Conservation (phyloP, 2,329 filamentous ascomycete genomes). For the Pestalotiopsis sp. region DNA sequence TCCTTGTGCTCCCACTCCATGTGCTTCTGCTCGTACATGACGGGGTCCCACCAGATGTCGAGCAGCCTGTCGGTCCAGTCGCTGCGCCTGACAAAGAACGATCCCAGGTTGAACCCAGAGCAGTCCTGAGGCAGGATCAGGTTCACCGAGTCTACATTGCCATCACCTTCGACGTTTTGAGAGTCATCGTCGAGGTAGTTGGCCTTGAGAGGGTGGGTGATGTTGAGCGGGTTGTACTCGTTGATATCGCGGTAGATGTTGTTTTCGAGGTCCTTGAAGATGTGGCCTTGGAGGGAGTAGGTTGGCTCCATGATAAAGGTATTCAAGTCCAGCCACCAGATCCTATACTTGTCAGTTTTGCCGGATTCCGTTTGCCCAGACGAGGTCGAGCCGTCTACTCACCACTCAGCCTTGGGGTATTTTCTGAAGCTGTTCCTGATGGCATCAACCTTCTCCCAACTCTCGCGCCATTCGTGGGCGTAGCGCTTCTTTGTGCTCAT, state of each 20-base stretch:
- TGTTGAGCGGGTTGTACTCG: constrained; percentile 91
- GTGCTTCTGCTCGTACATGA: constrained; percentile 96
- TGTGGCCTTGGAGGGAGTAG: constrained; percentile 85
- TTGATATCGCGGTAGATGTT: constrained; percentile 95
- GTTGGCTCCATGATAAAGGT: constrained; percentile 97
- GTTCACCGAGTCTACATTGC: constrained; percentile 77
- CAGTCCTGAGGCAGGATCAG: constrained; percentile 92
- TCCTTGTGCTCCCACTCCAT: constrained; percentile 99
- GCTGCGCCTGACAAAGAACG: constrained; percentile 87
- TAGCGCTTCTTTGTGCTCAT: constrained; percentile 99
- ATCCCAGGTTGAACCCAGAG: constrained; percentile 92
- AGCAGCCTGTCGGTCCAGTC: constrained; percentile 89
- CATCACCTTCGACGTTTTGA: constrained; percentile 75
- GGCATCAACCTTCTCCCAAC: constrained; percentile 98
- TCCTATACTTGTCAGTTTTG: constrained; percentile 61
- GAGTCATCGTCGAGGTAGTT: constrained; percentile 77
- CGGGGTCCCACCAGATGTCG: constrained; percentile 98
- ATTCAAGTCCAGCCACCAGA: constrained; percentile 98
- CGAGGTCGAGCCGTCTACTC: constrained; percentile 36
- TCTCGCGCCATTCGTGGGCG: constrained; percentile 97
- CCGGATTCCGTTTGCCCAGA: not conserved
- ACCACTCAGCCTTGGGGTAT: constrained; percentile 97
- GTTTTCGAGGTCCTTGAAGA: constrained; percentile 78
- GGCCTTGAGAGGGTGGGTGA: constrained; percentile 77
- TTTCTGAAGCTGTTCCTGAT: constrained; percentile 87